These are phyloP conservation scores for Trifolium dubium DNA, from an alignment of 306 rosid genomes.

Conservation along the genomic window DNA sequence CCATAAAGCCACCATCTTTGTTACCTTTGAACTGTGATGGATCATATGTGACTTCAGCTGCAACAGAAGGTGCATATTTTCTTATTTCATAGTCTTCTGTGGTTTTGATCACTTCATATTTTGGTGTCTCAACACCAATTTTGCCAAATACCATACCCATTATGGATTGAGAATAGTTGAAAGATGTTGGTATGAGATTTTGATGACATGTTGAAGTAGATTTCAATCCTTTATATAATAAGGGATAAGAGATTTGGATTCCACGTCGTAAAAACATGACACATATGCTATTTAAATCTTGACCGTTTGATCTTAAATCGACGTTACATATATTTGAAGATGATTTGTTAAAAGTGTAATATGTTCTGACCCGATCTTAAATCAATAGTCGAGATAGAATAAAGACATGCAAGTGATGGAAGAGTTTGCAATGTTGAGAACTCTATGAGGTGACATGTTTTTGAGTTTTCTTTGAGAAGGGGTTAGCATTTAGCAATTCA, in stretches of 20 bases:
- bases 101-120: slow-evolving; percentile 60
- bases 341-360: neutral
- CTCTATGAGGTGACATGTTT: slow-evolving; percentile 10
- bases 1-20: slow-evolving; percentile 80
- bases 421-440: neutral
- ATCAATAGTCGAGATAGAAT: neutral
- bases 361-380: slow-evolving; percentile 41
- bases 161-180: slow-evolving; percentile 12
- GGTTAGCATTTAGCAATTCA: slow-evolving; percentile 36
- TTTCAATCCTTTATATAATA: slow-evolving; percentile 26
- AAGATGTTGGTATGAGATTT: neutral
- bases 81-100: slow-evolving; percentile 78
- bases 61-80: slow-evolving; percentile 60
- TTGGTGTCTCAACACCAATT: slow-evolving; percentile 74
- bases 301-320: neutral
- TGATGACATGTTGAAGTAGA: neutral
- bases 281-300: neutral
- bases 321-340: neutral
- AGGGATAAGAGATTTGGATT: neutral
- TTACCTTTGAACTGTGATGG: slow-evolving; percentile 76
- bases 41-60: slow-evolving; percentile 78
- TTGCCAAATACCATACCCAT: slow-evolving; percentile 92
- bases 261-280: neutral
- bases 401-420: slow-evolving; percentile 10
- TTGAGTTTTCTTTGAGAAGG: slow-evolving; percentile 39